Evolutionary conservation across 1,284 basidiomycete species (phyloP).

Genomic region (Microbotryum saponariae): DNA sequence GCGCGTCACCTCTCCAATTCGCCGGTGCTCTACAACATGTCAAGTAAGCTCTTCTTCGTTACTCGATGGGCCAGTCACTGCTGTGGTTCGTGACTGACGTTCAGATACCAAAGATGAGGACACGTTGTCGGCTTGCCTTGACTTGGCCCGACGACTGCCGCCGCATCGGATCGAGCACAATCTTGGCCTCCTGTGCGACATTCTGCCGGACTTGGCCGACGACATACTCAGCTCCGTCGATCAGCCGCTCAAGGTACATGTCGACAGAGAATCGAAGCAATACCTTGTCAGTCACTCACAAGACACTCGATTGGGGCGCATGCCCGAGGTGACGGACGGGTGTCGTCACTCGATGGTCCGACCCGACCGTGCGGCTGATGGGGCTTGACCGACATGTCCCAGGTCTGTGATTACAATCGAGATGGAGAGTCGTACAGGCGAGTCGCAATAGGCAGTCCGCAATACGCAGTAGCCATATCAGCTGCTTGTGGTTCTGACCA

Average conservation of each 20-base stretch:
- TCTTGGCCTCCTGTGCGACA: constrained; percentile 64
- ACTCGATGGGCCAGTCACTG: too few relatives aligned
- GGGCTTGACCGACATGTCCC: not conserved
- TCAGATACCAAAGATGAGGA: constrained; percentile 8
- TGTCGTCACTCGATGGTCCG: not conserved
- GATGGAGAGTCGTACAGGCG: constrained; percentile 93
- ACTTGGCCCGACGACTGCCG: constrained; percentile 89
- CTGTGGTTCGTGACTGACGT: not conserved
- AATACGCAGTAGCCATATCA: not conserved
- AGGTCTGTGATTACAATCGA: constrained; percentile 73
- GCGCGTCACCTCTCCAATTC: too few relatives aligned
- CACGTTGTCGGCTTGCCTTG: constrained; percentile 60
- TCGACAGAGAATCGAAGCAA: constrained; percentile 70
- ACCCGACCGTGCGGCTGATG: not conserved
- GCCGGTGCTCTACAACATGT: too few relatives aligned
- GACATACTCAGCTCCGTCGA: constrained; percentile 93
- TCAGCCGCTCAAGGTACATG: constrained; percentile 77
- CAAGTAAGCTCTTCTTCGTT: too few relatives aligned
- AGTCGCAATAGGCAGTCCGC: constrained; percentile 24
- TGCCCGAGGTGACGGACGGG: not conserved
- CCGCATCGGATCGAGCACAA: constrained; percentile 86
- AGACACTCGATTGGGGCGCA: not conserved
- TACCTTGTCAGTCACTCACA: constrained; percentile 65
- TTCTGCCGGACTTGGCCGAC: constrained; percentile 67
- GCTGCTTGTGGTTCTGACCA: not conserved